Percentiles rank a stretch among this genome's conserved stretches.
Conservation (phyloP, 192 early-diverging fungal species). For the Gaertneriomyces semiglobifer region DNA sequence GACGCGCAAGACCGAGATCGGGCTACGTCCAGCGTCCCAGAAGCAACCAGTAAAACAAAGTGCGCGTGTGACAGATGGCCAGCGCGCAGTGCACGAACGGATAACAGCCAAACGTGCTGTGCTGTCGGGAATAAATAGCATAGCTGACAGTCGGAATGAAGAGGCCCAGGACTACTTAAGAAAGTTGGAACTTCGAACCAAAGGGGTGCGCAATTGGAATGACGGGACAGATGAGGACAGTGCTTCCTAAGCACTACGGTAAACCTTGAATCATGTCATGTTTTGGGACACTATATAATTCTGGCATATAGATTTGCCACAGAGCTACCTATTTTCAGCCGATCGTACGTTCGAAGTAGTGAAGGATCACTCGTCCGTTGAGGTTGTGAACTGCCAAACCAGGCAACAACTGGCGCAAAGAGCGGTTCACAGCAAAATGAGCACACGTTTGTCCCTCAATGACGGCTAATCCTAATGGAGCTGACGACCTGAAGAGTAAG, state of each 20-base stretch:
- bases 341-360: too few species aligned
- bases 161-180: slow-evolving; percentile 4
- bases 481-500: slow-evolving; percentile 1
- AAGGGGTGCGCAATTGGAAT: slow-evolving; percentile 48
- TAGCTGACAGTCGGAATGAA: not conserved
- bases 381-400: slow-evolving; percentile 11
- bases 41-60: slow-evolving; percentile 23
- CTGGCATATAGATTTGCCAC: too few species aligned
- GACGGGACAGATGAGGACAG: slow-evolving; percentile 26
- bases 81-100: slow-evolving; percentile 14
- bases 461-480: slow-evolving; percentile 16
- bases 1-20: not conserved
- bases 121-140: not conserved
- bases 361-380: too few species aligned
- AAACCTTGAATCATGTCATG: too few species aligned
- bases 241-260: not conserved
- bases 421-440: slow-evolving; percentile 6
- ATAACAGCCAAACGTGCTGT: not conserved
- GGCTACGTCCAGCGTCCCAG: not conserved
- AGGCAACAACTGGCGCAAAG: not conserved
- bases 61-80: slow-evolving; percentile 20
- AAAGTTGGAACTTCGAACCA: slow-evolving; percentile 24
- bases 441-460: not conserved
- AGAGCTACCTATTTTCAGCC: too few species aligned
- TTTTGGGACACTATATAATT: too few species aligned